Percentiles rank a stretch among this genome's conserved stretches.
phyloP scores from a whole-genome alignment of 108 stramenopile genomes.

The Skeletonema tropicum region DNA sequence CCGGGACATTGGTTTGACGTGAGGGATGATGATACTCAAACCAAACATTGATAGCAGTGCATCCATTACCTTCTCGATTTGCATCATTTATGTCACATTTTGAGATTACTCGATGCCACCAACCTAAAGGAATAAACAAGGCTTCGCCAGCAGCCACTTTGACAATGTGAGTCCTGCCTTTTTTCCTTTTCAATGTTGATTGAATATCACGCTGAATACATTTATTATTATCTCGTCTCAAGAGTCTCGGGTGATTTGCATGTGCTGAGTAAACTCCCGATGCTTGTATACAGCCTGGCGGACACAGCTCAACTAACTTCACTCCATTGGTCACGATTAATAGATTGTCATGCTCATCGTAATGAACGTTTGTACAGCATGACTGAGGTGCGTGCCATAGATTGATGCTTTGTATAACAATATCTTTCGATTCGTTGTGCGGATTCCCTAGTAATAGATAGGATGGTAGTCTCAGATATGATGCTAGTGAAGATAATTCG shows the following conservation, averaged over 20 bases:
- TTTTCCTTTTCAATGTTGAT: conserved; percentile 5
- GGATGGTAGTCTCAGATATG: conserved; percentile 31
- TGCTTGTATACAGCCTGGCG: conserved; percentile 41
- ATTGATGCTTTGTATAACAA: conserved; percentile 37
- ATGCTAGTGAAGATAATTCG: conserved; percentile 24
- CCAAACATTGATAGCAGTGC: conserved; percentile 50
- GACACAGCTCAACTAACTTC: conserved; percentile 50
- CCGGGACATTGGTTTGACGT: conserved; percentile 10
- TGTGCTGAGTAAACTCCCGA: conserved; percentile 45
- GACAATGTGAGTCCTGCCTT: conserved; percentile 27
- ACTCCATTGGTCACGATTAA: conserved; percentile 36
- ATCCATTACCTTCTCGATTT: not conserved
- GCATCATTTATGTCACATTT: not conserved
- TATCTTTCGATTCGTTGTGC: not conserved
- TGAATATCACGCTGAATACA: conserved; percentile 12
- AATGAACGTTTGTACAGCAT: conserved; percentile 51
- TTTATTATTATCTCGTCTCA: not conserved
- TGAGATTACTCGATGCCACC: conserved; percentile 58
- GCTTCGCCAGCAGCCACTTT: conserved; percentile 40
- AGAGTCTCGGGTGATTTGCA: conserved; percentile 48
- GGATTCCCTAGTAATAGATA: conserved; percentile 33
- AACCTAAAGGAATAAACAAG: conserved; percentile 45
- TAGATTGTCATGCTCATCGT: conserved; percentile 46
- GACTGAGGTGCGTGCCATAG: conserved; percentile 49
- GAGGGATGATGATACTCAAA: conserved; percentile 36